phyloP scores from a whole-genome alignment of 1,139 yeast genomes.

The Hansenula anomala region DNA sequence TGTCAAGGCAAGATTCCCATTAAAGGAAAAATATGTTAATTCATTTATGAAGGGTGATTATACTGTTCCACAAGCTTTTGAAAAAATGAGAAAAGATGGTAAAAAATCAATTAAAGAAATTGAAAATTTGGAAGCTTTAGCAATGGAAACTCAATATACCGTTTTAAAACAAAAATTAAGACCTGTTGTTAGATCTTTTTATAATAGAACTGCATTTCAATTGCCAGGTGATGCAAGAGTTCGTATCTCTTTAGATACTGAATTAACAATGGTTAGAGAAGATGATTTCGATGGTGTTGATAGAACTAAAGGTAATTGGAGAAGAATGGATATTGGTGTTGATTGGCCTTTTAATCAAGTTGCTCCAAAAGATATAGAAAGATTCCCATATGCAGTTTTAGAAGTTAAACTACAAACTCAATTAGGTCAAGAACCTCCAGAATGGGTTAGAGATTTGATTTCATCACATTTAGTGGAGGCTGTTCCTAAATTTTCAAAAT shows the following conservation, averaged over 20 bases:
- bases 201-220: conserved; percentile 97
- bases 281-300: conserved; percentile 92
- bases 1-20: conserved; percentile 90
- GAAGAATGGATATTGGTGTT: conserved; percentile 97
- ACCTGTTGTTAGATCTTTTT: conserved; percentile 94
- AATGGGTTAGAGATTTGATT: conserved; percentile 91
- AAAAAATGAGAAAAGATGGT: conserved; percentile 88
- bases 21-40: conserved; percentile 89
- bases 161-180: conserved; percentile 77
- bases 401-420: conserved; percentile 97
- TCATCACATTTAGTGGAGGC: conserved; percentile 94
- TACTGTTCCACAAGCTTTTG: conserved; percentile 87
- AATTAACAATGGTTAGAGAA: conserved; percentile 92
- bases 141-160: conserved; percentile 88
- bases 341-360: conserved; percentile 91
- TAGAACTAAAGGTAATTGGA: conserved; percentile 91
- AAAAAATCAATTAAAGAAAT: conserved; percentile 84
- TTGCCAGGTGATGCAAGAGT: conserved; percentile 98
- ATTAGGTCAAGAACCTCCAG: conserved; percentile 97
- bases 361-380: conserved; percentile 76
- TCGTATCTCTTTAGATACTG: conserved; percentile 95
- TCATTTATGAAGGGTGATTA: conserved; percentile 76
- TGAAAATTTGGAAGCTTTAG: conserved; percentile 86
- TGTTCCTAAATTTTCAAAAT: conserved; percentile 94
- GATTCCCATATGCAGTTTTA: conserved; percentile 95